Evolutionary conservation across 164 flowering plant species (phyloP).

Genomic region (Santalum album): DNA sequence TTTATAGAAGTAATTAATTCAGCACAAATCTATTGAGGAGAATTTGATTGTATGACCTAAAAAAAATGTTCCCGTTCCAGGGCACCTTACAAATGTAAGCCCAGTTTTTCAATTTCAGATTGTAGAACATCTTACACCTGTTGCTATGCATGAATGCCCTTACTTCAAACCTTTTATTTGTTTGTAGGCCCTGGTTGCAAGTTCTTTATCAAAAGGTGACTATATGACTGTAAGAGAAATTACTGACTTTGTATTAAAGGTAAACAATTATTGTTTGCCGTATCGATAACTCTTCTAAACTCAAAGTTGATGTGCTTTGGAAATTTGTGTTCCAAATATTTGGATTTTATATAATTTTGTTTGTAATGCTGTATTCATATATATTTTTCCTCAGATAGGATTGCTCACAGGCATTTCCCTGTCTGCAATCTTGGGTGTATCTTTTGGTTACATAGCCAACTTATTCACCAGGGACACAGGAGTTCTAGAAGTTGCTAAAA

Average conservation of each 20-base stretch:
- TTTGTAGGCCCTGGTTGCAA: slow-evolving; percentile 74
- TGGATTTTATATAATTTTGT: background rate
- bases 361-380: background rate
- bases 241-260: slow-evolving; percentile 61
- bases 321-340: too few species aligned
- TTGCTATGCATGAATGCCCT: too few species aligned
- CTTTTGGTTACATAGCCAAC: slow-evolving; percentile 57
- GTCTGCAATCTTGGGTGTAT: slow-evolving; percentile 49
- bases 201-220: slow-evolving; percentile 61
- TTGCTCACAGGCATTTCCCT: slow-evolving; percentile 52
- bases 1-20: too few species aligned
- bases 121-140: too few species aligned
- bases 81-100: too few species aligned
- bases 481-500: slow-evolving; percentile 56
- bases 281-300: background rate
- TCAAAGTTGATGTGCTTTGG: background rate
- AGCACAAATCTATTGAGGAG: background rate
- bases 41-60: too few species aligned
- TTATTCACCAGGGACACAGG: slow-evolving; percentile 75
- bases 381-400: slow-evolving; percentile 59
- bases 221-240: slow-evolving; percentile 54
- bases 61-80: too few species aligned
- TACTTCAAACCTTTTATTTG: background rate
- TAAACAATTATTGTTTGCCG: slow-evolving; percentile 11
- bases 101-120: too few species aligned